A percentile compares a stretch with the other conserved stretches of the same genome.
Conservation (phyloP, 352 stramenopile species). For the Elongisporangium anandrum region DNA sequence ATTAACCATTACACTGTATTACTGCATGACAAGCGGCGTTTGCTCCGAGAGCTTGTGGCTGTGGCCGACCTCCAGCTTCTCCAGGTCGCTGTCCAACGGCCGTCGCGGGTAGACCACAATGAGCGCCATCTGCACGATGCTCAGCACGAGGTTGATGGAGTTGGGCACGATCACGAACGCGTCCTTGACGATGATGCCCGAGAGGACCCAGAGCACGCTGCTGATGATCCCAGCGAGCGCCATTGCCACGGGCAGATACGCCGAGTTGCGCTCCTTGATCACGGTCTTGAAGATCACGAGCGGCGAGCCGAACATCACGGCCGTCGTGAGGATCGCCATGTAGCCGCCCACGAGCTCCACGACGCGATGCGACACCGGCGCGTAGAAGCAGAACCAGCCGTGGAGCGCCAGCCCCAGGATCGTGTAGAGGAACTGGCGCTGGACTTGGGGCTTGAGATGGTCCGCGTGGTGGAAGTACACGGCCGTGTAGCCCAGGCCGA, state of each 20-base stretch:
- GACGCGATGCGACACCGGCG: background rate
- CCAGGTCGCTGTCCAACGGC: background rate
- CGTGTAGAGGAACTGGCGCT: constrained; percentile 1
- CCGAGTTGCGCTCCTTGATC: constrained; percentile 34
- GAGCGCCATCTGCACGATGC: constrained; percentile 47
- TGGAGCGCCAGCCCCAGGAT: constrained; percentile 15
- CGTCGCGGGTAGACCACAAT: constrained; percentile 15
- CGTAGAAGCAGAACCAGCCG: constrained; percentile 28
- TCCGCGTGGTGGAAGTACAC: constrained; percentile 32
- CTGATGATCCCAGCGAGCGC: constrained; percentile 46
- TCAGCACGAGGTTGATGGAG: constrained; percentile 49
- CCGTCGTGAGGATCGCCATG: background rate
- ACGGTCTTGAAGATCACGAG: constrained; percentile 45
- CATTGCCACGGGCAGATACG: constrained; percentile 41
- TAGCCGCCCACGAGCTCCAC: background rate
- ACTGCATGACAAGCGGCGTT: background rate
- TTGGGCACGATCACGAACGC: constrained; percentile 61
- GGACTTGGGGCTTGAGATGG: constrained; percentile 12
- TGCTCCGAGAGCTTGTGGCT: background rate
- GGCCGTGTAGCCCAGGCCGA: constrained; percentile 38
- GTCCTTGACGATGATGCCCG: constrained; percentile 45
- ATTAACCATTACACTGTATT: background rate
- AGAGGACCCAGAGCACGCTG: constrained; percentile 46
- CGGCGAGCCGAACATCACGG: constrained; percentile 47
- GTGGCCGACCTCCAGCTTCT: background rate